phyloP scores from a whole-genome alignment of 2,329 filamentous ascomycete genomes.

The Fusarium keratoplasticum region DNA sequence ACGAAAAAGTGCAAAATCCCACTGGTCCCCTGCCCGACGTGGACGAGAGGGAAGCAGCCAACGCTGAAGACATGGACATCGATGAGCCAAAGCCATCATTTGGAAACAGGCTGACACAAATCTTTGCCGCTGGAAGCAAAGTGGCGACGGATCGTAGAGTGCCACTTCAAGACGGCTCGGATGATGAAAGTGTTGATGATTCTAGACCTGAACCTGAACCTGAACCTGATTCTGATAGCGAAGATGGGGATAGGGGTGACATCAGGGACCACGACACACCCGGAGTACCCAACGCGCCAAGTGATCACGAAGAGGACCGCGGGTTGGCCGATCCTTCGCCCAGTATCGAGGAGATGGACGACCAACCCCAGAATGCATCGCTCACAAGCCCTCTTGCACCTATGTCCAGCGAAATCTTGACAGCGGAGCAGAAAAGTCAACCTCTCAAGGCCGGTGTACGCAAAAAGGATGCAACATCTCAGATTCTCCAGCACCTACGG shows the following conservation, averaged over 20 bases:
- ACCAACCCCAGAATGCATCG: background rate
- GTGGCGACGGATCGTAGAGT: background rate
- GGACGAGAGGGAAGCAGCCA: background rate
- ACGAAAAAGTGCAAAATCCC: conserved; percentile 18
- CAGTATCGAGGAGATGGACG: background rate
- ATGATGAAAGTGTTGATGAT: conserved; percentile 17
- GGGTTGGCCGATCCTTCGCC: background rate
- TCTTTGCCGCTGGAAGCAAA: conserved; percentile 30
- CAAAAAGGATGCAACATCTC: conserved; percentile 39
- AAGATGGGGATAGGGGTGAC: background rate
- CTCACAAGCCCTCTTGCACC: background rate
- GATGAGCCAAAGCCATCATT: conserved; percentile 32
- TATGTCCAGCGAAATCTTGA: conserved; percentile 31
- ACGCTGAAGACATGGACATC: background rate
- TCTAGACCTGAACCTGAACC: background rate
- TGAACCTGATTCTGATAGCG: conserved; percentile 1
- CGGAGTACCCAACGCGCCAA: background rate
- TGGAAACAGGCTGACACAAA: conserved; percentile 31
- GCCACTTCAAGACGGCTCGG: conserved; percentile 20
- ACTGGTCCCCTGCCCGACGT: conserved; percentile 1
- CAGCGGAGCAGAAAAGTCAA: conserved; percentile 47
- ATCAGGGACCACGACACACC: background rate
- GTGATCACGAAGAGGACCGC: background rate
- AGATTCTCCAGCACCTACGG: conserved; percentile 37
- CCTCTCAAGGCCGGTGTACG: conserved; percentile 30